Base-by-base conservation (phyloP, 768 basidiomycete genomes). In the Boletus pseudo-olivaceus region DNA sequence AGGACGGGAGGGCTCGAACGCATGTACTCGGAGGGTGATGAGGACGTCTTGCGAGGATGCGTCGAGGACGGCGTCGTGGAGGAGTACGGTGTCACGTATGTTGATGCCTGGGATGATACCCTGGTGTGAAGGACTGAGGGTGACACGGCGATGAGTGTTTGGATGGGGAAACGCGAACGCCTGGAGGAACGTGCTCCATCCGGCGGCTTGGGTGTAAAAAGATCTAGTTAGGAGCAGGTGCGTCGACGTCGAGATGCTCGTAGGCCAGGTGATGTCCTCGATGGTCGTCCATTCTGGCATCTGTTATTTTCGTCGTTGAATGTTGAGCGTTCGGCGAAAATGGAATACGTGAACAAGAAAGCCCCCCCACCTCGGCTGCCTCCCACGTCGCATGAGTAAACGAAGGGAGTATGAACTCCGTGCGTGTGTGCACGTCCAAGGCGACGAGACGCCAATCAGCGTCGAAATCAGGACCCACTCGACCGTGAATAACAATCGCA, bases 231-330 rank as follows among this genome's bases (percentile, higher is more conserved):
- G 27, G 1, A 66, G 17, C 5, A 65, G 23, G 50, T 65, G 62
- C 2, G 64, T 63, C 19, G 59, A 61, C 6, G 65, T 65, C 8
- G 64, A 65, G 23, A 65, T 26, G 23, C 42, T 42, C 40, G 14
- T 35, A 7, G 41, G 55, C 7, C 20, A 5, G 14, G 29, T 37
- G 2, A 30, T 37, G 0, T 23, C 58, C 5, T 48, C 33, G 15
- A 23, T 17, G 3, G 5, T 17, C 2, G 4, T n/a, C 27, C 27
- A n/a, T 17, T 49, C 27, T 17, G 41, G 5, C 4, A 46, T 11
- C 64, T 65, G 27, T 20, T 11, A 7, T 38, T 9, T 38, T 33
- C 7, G 30, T 17, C 15, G 14, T 19, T 45, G 29, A 27, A 19
- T 9, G 23, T 49, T 27, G 4, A 30, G 23, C 12, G 26, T 19